These are phyloP conservation scores for Coemansia sp. DNA, from an alignment of 192 early-diverging fungal genomes.

Conservation along the genomic window DNA sequence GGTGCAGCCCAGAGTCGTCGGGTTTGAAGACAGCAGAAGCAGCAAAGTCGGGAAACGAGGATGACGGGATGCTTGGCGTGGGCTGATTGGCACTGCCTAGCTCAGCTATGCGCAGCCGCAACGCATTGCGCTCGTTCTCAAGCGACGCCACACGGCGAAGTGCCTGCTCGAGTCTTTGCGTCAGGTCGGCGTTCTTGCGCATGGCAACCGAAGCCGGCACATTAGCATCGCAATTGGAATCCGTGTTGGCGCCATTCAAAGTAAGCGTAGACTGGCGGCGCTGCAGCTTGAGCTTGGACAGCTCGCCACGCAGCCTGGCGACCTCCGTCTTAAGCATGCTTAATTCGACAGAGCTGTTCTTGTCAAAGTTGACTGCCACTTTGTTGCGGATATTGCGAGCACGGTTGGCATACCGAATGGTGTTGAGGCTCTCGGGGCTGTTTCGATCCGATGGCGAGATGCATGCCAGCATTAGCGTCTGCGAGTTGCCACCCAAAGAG, in stretches of 20 bases:
- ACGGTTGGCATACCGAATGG: slow-evolving; percentile 93
- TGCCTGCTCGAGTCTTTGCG: slow-evolving; percentile 23
- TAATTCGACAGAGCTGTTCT: slow-evolving; percentile 51
- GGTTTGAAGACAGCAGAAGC: background rate
- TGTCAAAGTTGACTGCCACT: slow-evolving; percentile 68
- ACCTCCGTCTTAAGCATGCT: slow-evolving; percentile 53
- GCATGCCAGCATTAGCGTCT: slow-evolving; percentile 96
- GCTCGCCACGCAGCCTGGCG: slow-evolving; percentile 47
- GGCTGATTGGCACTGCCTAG: slow-evolving; percentile 32
- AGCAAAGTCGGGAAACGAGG: slow-evolving; percentile 15
- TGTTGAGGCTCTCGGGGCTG: slow-evolving; percentile 90
- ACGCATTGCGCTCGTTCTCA: slow-evolving; percentile 31
- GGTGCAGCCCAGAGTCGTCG: background rate
- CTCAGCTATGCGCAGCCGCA: slow-evolving; percentile 16
- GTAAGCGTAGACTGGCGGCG: slow-evolving; percentile 28
- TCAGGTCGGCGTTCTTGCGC: slow-evolving; percentile 23
- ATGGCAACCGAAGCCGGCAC: slow-evolving; percentile 8
- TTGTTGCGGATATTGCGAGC: slow-evolving; percentile 96
- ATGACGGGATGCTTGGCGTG: slow-evolving; percentile 12
- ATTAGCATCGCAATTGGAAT: background rate
- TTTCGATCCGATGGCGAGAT: slow-evolving; percentile 86
- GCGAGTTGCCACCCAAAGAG: slow-evolving; percentile 91
- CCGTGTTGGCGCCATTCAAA: background rate
- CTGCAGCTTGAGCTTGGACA: slow-evolving; percentile 48
- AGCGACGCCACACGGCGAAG: slow-evolving; percentile 21